Conservation (phyloP, 441 rosid genomes). For the Erodium trifolium region DNA sequence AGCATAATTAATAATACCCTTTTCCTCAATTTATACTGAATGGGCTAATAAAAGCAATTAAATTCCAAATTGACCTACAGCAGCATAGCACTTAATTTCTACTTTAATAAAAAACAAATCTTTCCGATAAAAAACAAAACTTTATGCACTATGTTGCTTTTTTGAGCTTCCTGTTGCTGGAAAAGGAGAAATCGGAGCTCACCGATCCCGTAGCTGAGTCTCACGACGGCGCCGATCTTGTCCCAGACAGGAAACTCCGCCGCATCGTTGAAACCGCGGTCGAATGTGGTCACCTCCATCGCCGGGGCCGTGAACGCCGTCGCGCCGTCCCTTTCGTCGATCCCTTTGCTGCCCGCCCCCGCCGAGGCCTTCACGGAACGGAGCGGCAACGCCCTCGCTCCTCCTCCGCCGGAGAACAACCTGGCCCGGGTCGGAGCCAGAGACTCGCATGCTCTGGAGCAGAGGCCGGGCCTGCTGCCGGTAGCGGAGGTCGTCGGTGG, state of each 20-base stretch:
- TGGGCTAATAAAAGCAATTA: conserved; percentile 1
- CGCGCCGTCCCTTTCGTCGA: conserved; percentile 32
- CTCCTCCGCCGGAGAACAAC: conserved; percentile 11
- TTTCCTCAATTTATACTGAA: background rate
- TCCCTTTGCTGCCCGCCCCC: conserved; percentile 38
- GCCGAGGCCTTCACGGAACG: conserved; percentile 38
- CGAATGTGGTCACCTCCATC: conserved; percentile 67
- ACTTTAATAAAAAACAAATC: background rate
- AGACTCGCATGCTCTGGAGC: conserved; percentile 14
- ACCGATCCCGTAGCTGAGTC: conserved; percentile 89
- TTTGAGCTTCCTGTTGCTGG: too few species aligned
- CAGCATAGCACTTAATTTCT: too few species aligned
- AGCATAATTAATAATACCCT: background rate
- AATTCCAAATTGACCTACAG: background rate
- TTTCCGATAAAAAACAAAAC: background rate
- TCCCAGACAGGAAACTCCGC: conserved; percentile 74
- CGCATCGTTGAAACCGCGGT: conserved; percentile 23
- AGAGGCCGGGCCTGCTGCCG: conserved; percentile 22
- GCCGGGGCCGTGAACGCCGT: conserved; percentile 39
- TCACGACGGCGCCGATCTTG: conserved; percentile 70
- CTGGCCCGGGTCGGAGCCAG: conserved; percentile 26
- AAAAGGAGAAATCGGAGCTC: conserved; percentile 16
- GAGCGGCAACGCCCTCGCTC: conserved; percentile 16
- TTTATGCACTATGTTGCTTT: too few species aligned
- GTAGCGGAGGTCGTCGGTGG: conserved; percentile 20